phyloP scores from a whole-genome alignment of 148 eudicot species.

The Limonium bicolor region DNA sequence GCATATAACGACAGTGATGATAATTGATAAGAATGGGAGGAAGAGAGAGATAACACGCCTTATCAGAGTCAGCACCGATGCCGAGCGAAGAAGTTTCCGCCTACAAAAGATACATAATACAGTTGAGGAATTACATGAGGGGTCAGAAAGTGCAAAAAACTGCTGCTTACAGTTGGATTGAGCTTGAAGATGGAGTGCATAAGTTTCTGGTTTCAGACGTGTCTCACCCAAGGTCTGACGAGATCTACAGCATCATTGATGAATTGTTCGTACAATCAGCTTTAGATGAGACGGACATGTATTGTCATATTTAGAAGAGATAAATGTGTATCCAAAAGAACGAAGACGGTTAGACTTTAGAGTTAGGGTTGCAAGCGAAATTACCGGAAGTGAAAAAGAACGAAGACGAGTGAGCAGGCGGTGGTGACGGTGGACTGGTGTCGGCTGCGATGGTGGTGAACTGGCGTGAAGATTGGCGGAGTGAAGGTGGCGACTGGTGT shows the following conservation, averaged over 20 bases:
- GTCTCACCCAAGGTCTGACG: slow-evolving; percentile 21
- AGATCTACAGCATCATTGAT: slow-evolving; percentile 20
- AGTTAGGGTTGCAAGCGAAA: no score
- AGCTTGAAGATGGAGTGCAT: slow-evolving; percentile 31
- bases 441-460: no score
- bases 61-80: slow-evolving; percentile 18
- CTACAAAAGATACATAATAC: no score
- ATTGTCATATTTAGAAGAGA: no score
- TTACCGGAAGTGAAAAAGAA: no score
- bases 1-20: not conserved
- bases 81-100: slow-evolving; percentile 14
- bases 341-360: no score
- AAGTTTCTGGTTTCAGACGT: slow-evolving; percentile 36
- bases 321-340: no score
- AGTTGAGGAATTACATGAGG: slow-evolving; percentile 23
- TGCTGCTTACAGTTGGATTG: slow-evolving; percentile 47
- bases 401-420: no score
- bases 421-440: no score
- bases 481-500: no score
- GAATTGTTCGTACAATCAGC: slow-evolving; percentile 14
- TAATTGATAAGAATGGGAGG: not conserved
- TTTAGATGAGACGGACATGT: slow-evolving; percentile 19
- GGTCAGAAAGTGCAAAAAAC: slow-evolving; percentile 27
- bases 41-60: slow-evolving; percentile 14
- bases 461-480: no score